Evolutionary conservation across 176 grass and related monocot species (phyloP).

Genomic region (Bonia amplexicaulis): DNA sequence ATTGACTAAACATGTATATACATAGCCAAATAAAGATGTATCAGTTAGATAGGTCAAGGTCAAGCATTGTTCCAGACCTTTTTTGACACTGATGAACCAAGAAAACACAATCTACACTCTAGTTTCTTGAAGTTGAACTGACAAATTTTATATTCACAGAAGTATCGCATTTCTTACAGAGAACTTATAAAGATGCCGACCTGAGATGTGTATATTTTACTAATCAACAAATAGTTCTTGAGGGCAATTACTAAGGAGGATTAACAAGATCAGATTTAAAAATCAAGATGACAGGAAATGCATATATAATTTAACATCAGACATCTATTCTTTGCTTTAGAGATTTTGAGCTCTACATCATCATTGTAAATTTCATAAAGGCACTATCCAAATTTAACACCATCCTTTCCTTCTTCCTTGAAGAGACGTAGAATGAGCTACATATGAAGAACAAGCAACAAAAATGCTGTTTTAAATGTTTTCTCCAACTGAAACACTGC

Average conservation of each 20-base stretch:
- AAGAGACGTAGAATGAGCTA: slow-evolving; percentile 83
- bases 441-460: slow-evolving; percentile 92
- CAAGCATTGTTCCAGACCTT: background rate
- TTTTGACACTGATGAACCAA: background rate
- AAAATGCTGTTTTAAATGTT: slow-evolving; percentile 97
- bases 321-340: background rate
- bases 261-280: background rate
- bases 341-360: slow-evolving; percentile 81
- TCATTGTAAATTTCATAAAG: slow-evolving; percentile 98
- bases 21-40: background rate
- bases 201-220: background rate
- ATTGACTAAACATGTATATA: background rate
- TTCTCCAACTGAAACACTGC: slow-evolving; percentile 97
- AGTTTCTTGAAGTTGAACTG: slow-evolving; percentile 3
- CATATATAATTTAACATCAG: background rate
- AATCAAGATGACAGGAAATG: slow-evolving; percentile 16
- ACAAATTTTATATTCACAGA: background rate
- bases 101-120: background rate
- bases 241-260: background rate
- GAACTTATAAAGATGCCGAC: background rate
- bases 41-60: slow-evolving; percentile 12
- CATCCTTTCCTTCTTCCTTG: slow-evolving; percentile 92
- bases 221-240: background rate
- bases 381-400: slow-evolving; percentile 82
- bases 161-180: background rate